Evolutionary conservation across 164 flowering plant genomes (phyloP).

Genomic region (Berberis vulgaris): DNA sequence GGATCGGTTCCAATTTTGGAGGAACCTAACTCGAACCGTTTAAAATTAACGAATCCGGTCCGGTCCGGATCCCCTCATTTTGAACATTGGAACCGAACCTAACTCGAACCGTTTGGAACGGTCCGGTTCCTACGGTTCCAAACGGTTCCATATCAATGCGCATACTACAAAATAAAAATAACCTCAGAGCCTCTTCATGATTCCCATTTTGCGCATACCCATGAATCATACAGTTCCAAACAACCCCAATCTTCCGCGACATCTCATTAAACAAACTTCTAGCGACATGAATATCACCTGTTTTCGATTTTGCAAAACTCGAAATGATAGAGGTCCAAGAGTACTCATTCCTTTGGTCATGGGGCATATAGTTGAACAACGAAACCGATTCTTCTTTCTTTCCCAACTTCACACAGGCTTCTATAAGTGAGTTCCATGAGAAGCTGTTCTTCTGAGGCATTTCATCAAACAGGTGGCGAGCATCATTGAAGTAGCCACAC

Average conservation of each 20-base stretch:
- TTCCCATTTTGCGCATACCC: slow-evolving; percentile 35
- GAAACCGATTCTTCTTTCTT: slow-evolving; percentile 18
- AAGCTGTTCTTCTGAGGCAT: slow-evolving; percentile 55
- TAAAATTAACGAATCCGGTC: no score
- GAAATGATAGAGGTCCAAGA: slow-evolving; percentile 59
- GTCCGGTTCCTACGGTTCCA: slow-evolving; percentile 17
- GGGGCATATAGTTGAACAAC: slow-evolving; percentile 47
- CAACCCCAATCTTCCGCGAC: slow-evolving; percentile 48
- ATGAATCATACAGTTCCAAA: slow-evolving; percentile 65
- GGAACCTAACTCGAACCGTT: no score
- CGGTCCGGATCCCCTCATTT: no score
- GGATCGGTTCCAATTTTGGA: no score
- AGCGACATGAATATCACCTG: slow-evolving; percentile 38
- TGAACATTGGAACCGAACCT: no score
- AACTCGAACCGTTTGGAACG: no score
- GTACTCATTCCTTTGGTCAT: slow-evolving; percentile 32
- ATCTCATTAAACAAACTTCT: slow-evolving; percentile 41
- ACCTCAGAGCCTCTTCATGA: slow-evolving; percentile 35
- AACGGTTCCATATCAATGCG: slow-evolving; percentile 7
- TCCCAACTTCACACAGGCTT: slow-evolving; percentile 46
- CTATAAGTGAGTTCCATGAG: slow-evolving; percentile 69
- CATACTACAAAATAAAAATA: slow-evolving; percentile 39
- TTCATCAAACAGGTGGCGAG: slow-evolving; percentile 49
- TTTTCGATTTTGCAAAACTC: slow-evolving; percentile 28
- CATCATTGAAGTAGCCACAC: slow-evolving; percentile 29